Evolutionary conservation across 352 stramenopile genomes (phyloP).

Genomic region (Plasmopara viticola): DNA sequence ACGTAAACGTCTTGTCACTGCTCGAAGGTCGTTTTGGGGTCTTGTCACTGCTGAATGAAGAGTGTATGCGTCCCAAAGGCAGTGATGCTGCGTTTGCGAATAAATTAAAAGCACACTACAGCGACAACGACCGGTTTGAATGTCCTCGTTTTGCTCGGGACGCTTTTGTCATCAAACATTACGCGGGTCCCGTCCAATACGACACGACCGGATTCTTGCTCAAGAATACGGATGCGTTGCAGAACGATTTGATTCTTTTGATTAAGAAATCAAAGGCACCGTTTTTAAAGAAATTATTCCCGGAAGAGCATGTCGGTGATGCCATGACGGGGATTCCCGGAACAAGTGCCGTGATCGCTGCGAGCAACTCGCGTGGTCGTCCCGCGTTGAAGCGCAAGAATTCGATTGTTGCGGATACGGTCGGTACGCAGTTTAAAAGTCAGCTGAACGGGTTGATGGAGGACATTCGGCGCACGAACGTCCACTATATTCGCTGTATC

Average conservation of each 20-base stretch:
- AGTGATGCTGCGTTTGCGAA: constrained; percentile 81
- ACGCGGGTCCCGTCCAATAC: constrained; percentile 94
- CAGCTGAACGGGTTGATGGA: constrained; percentile 92
- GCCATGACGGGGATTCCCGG: constrained; percentile 35
- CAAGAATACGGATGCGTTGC: constrained; percentile 95
- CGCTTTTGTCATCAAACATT: constrained; percentile 94
- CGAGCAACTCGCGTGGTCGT: constrained; percentile 20
- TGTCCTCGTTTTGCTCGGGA: constrained; percentile 75
- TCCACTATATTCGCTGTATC: constrained; percentile 98
- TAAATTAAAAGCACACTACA: constrained; percentile 86
- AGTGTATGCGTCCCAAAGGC: constrained; percentile 85
- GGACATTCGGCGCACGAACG: constrained; percentile 92
- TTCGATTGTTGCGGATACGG: constrained; percentile 78
- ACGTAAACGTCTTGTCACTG: constrained; percentile 87
- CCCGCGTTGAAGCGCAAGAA: constrained; percentile 62
- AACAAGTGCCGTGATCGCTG: constrained; percentile 12
- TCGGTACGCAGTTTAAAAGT: constrained; percentile 89
- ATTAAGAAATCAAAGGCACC: constrained; percentile 60
- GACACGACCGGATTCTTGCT: constrained; percentile 91
- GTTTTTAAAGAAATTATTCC: constrained; percentile 79
- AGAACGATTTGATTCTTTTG: constrained; percentile 88
- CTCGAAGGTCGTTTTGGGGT: constrained; percentile 87
- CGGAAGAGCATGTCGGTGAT: constrained; percentile 54
- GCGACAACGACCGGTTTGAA: constrained; percentile 84
- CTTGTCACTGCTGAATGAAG: constrained; percentile 92